A percentile compares a stretch with the other conserved stretches of the same genome.
Evolutionary conservation across 2,329 filamentous ascomycete genomes (phyloP).

Genomic region (Colletotrichum sojae): DNA sequence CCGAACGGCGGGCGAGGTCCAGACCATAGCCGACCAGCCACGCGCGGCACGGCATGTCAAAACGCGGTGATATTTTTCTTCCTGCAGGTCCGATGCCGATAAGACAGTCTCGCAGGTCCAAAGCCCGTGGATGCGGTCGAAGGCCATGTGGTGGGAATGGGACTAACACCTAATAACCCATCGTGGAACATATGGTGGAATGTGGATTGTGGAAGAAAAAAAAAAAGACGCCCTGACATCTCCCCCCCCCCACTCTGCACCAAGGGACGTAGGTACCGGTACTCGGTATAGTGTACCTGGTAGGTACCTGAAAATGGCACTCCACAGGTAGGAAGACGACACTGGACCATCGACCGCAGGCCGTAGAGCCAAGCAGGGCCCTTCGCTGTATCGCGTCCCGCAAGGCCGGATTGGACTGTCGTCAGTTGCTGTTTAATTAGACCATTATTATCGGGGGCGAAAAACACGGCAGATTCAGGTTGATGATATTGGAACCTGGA

Average conservation of each 20-base stretch:
- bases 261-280: background rate
- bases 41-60: constrained; percentile 15
- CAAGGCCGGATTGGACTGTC: constrained; percentile 22
- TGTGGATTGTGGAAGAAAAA: constrained; percentile 3
- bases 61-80: constrained; percentile 13
- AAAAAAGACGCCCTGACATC: constrained; percentile 9
- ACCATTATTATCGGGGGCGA: background rate
- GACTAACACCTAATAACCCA: background rate
- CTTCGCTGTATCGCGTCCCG: constrained; percentile 19
- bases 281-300: background rate
- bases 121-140: background rate
- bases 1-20: background rate
- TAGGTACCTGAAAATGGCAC: background rate
- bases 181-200: background rate
- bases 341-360: too few species aligned
- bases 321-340: too few species aligned
- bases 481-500: background rate
- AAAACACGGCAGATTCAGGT: constrained; percentile 1
- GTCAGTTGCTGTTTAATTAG: constrained; percentile 20
- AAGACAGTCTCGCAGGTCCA: constrained; percentile 12
- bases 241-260: constrained; percentile 14
- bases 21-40: constrained; percentile 16
- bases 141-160: too few species aligned
- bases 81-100: constrained; percentile 25
- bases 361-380: constrained; percentile 8